These are phyloP conservation scores for Volvox reticuliferus DNA, from an alignment of 139 green algal species.

Conservation along the genomic window DNA sequence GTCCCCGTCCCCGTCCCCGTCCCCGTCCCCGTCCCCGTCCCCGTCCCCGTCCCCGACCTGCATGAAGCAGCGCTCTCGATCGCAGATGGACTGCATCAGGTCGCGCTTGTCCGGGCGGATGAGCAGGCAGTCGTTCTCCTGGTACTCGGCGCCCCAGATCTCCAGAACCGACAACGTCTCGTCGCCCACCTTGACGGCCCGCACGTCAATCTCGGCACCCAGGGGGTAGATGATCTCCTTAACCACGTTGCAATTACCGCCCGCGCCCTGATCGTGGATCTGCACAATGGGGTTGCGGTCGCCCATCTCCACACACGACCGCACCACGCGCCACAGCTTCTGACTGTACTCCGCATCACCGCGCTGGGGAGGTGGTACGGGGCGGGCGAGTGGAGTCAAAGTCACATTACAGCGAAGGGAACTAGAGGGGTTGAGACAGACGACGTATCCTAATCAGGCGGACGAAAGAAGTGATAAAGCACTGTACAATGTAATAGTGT, in stretches of 20 bases:
- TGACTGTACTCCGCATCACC: constrained; percentile 98
- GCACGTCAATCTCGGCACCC: constrained; percentile 95
- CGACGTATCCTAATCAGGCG: too few relatives aligned
- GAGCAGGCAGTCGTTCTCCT: constrained; percentile 98
- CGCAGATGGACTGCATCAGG: constrained; percentile 89
- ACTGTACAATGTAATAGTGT: too few relatives aligned
- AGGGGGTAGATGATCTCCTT: constrained; percentile 99
- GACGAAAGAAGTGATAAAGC: too few relatives aligned
- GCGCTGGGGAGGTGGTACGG: constrained; percentile 81
- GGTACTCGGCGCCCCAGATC: constrained; percentile 99
- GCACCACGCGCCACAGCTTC: constrained; percentile 99
- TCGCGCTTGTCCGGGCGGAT: constrained; percentile 84
- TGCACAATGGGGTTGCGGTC: constrained; percentile 95
- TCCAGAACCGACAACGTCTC: constrained; percentile 98
- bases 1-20: constrained; percentile 49
- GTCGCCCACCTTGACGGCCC: constrained; percentile 91
- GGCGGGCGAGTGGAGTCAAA: background rate
- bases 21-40: background rate
- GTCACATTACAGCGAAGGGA: background rate
- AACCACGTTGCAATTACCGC: constrained; percentile 99
- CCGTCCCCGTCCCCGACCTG: constrained; percentile 68
- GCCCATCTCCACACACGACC: constrained; percentile 96
- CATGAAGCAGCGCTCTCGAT: constrained; percentile 93
- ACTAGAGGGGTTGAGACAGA: too few relatives aligned
- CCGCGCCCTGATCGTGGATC: constrained; percentile 93